Evolutionary conservation across 2,329 filamentous ascomycete genomes (phyloP), one percentile per base, ranked within the genome.

Genomic region (Orbilia brochopaga): DNA sequence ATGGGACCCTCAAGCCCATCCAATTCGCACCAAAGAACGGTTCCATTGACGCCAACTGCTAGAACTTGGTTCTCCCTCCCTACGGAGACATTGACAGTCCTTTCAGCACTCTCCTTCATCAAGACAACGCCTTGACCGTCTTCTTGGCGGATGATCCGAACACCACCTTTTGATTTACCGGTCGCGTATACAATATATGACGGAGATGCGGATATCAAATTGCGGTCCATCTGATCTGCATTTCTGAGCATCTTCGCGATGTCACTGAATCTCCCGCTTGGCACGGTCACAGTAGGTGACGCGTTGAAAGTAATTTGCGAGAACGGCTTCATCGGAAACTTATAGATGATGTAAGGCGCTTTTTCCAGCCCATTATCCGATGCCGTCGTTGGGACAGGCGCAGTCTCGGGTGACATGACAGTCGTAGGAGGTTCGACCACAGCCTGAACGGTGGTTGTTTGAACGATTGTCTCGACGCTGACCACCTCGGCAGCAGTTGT

Each of bases 311-410:
- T 87, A 78, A 99, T 94, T 19, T 92, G 90, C 75, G 96, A 92
- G 84, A 95, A 99, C 2, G 94, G 94, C 79, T 90, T 91, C 88
- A 99, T 91, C 15, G 94, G 94, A 79, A 99, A 96, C 79, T 96
- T 96, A 82, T 90, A 94, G 52, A 97, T 92, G 78, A 86, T 88
- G 75, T 96, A 87, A 2, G 85, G 80, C 57, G 86, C 84, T 67
- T 87, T 87, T 75, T 89, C 87, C 40, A 59, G 56, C 11, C 74
- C 55, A 80, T 80, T 56, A 81, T 77, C 76, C 80, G 24, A 27
- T 11, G 51, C 15, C 11, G 40, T 24, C 17, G 50, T 17, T 2
- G 51, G 63, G 6, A 73, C 65, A 40, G 54, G 19, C 11, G 55
- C 60, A 5, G 58, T 69, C 37, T 69, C 65, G 11, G 65, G 37